Evolutionary conservation across 2,329 filamentous ascomycete species (phyloP).

Genomic region (Pseudocercospora macadamiae): DNA sequence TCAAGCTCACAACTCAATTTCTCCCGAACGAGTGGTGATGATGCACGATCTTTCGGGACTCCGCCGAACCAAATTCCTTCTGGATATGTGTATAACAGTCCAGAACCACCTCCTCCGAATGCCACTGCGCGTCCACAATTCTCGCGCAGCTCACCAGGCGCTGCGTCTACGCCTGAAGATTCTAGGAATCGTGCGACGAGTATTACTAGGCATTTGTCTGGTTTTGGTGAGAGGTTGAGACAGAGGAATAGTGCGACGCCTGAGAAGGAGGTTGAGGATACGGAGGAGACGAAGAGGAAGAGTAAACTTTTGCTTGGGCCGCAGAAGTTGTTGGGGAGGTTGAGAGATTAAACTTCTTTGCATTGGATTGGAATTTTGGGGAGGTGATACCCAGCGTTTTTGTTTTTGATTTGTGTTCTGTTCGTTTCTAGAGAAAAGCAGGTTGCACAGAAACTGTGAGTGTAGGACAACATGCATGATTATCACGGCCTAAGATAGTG

Average conservation of each 20-base stretch:
- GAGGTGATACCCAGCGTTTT: too few relatives aligned
- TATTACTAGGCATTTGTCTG: conserved; percentile 34
- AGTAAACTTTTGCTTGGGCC: conserved; percentile 46
- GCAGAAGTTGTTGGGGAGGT: conserved; percentile 45
- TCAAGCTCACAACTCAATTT: conserved; percentile 27
- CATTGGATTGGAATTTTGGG: too few relatives aligned
- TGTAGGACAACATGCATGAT: too few relatives aligned
- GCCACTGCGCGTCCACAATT: background rate
- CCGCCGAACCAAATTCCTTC: background rate
- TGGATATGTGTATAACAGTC: background rate
- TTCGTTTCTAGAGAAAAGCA: too few relatives aligned
- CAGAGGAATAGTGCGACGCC: conserved; percentile 18
- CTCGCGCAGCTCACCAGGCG: background rate
- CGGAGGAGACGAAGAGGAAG: conserved; percentile 43
- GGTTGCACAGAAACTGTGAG: too few relatives aligned
- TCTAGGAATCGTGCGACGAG: conserved; percentile 30
- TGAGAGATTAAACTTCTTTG: conserved; percentile 40
- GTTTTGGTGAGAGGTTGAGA: conserved; percentile 35
- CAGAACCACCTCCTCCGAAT: background rate
- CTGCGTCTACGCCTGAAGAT: conserved; percentile 8
- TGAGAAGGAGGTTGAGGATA: conserved; percentile 14
- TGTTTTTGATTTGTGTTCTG: too few relatives aligned
- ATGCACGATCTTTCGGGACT: too few relatives aligned
- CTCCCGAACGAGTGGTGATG: too few relatives aligned
- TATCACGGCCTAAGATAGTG: too few relatives aligned